Evolutionary conservation across 2,329 filamentous ascomycete species (phyloP), one percentile per base, ranked within the genome.

Genomic region (Cercospora sp.): DNA sequence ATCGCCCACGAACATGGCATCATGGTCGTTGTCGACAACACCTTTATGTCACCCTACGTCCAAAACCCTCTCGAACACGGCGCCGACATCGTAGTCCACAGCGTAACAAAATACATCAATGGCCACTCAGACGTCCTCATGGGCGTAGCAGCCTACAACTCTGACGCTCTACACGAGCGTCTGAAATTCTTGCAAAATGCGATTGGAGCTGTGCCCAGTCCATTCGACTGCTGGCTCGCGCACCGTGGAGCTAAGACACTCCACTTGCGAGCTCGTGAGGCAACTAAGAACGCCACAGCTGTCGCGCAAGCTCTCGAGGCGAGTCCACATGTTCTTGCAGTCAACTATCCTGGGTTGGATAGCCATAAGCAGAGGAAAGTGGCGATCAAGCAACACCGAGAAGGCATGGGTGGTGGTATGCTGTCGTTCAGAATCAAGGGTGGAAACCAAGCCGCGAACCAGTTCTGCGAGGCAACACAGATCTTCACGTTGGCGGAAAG

Each of bases 101-200:
- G 90, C 65, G 95, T 99, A 65, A 99, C 95, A 55, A 99, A 99
- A 83, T 99, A 98, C 83, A 98, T 99, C 84, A 98, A 98, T 80
- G 95, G 95, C 61, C 95, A 99, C 84, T 89, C 86, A 1, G 95
- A 99, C 80, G 95, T 99, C 8, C 90, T 98, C 75, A 99, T 99
- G 95, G 95, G 95, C 72, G 91, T 95, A 31, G 94, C 93, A 58
- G 95, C 95, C 61, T 96, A 96, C 87, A 98, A 97, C 86, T 91
- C 90, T 31, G 89, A 93, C 66, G 86, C 88, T 18, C 85, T 99
- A 73, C 89, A 89, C 78, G 84, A 90, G 70, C 89, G 92, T 51
- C 87, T 99, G 23, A 85, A 88, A 62, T 99, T 98, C 85, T 87
- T 99, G 45, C 95, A 99, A 80, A 99, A 99, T 82, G 95, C 95